A percentile compares a stretch with the other conserved stretches of the same genome.
Evolutionary conservation across 768 basidiomycete genomes (phyloP).

Genomic region (Pulveroboletus sp.): DNA sequence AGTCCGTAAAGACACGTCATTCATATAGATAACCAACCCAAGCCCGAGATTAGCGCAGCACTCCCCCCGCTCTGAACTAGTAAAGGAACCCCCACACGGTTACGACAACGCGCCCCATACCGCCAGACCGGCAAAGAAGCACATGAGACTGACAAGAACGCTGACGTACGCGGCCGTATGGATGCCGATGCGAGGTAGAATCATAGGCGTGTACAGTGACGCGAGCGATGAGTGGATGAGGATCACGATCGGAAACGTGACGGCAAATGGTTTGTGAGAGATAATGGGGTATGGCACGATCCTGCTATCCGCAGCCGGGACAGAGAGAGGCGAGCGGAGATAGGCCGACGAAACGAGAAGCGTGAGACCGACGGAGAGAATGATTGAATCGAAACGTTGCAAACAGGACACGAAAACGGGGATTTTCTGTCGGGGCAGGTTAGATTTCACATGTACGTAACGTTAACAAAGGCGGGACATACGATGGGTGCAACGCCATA

Average conservation of each 20-base stretch:
- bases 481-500: conserved; percentile 81
- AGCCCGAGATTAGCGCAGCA: not conserved
- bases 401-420: conserved; percentile 77
- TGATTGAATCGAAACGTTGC: conserved; percentile 68
- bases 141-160: conserved; percentile 59
- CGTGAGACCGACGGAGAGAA: conserved; percentile 65
- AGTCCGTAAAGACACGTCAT: not conserved
- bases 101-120: conserved; percentile 65
- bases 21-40: conserved; percentile 13
- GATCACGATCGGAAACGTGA: conserved; percentile 43
- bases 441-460: not conserved
- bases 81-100: not conserved
- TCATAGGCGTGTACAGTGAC: conserved; percentile 60
- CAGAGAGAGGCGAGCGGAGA: conserved; percentile 50
- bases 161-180: conserved; percentile 73
- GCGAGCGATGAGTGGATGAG: conserved; percentile 52
- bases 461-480: conserved; percentile 28
- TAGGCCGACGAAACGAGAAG: conserved; percentile 52
- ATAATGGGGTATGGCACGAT: conserved; percentile 14
- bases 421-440: conserved; percentile 47
- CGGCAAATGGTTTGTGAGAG: conserved; percentile 35
- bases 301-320: conserved; percentile 18
- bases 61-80: not conserved
- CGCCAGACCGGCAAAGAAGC: conserved; percentile 69
- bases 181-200: conserved; percentile 70